Conservation (phyloP, 2,329 filamentous ascomycete species). For the Colletotrichum endophyticum region DNA sequence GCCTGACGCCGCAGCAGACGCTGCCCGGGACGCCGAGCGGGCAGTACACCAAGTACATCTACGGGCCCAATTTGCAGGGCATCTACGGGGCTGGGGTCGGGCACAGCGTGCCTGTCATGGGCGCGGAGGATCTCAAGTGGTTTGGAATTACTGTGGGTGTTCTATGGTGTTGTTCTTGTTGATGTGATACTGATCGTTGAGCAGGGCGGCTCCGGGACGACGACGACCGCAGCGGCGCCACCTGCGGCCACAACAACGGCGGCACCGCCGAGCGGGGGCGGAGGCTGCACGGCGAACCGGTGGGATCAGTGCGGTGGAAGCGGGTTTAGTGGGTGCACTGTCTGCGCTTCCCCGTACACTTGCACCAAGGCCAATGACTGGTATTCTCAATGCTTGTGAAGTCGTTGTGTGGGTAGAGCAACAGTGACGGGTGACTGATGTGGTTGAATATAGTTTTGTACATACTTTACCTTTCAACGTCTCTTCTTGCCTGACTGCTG, state of each 20-base stretch:
- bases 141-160: conserved; percentile 22
- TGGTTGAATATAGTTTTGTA: background rate
- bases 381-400: conserved; percentile 23
- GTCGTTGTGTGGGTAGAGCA: background rate
- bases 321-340: conserved; percentile 17
- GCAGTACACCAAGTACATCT: conserved; percentile 35
- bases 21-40: conserved; percentile 30
- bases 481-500: background rate
- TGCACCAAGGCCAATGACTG: conserved; percentile 17
- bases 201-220: conserved; percentile 13
- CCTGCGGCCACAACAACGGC: conserved; percentile 17
- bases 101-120: conserved; percentile 34
- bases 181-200: background rate
- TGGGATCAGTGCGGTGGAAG: conserved; percentile 25
- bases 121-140: conserved; percentile 29
- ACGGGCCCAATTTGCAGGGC: conserved; percentile 35
- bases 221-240: conserved; percentile 4
- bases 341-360: conserved; percentile 15
- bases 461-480: background rate
- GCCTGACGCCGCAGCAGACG: conserved; percentile 28
- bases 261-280: background rate
- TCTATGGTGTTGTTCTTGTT: fast-evolving
- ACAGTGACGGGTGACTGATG: fast-evolving
- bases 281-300: conserved; percentile 4
- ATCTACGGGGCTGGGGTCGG: conserved; percentile 35